A percentile compares a stretch with the other conserved stretches of the same genome.
Evolutionary conservation across 2,329 filamentous ascomycete genomes (phyloP).

Genomic region (Colletotrichum trifolii): DNA sequence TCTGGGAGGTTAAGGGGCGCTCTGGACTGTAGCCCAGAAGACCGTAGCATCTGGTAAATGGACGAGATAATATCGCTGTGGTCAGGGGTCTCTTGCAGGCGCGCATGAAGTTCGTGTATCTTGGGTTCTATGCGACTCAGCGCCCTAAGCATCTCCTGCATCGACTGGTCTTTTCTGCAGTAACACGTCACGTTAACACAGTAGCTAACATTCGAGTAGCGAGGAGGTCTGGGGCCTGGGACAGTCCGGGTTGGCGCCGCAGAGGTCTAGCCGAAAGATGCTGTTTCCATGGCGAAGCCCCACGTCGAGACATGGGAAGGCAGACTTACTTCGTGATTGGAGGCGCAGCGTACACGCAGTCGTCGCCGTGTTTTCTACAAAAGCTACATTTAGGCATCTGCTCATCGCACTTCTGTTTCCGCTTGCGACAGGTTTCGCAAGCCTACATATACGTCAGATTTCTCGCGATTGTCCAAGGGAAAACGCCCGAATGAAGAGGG

Average conservation of each 20-base stretch:
- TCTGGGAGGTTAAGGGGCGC: slow-evolving; percentile 7
- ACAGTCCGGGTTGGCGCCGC: not conserved
- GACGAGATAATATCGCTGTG: slow-evolving; percentile 5
- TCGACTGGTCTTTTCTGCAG: slow-evolving; percentile 69
- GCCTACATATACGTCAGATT: slow-evolving; percentile 48
- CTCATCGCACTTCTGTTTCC: slow-evolving; percentile 75
- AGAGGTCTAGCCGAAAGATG: not conserved
- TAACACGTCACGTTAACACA: slow-evolving; percentile 1
- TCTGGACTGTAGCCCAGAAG: not conserved
- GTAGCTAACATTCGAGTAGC: not conserved
- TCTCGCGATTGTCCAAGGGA: not conserved
- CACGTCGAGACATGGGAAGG: not conserved
- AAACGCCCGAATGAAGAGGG: not conserved
- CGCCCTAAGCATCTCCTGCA: slow-evolving; percentile 69
- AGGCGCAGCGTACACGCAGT: slow-evolving; percentile 69
- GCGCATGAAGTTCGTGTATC: slow-evolving; percentile 53
- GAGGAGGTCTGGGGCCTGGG: too few species aligned
- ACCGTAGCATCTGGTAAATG: slow-evolving; percentile 6
- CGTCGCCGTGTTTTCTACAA: slow-evolving; percentile 52
- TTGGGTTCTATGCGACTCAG: slow-evolving; percentile 66
- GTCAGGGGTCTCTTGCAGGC: not conserved
- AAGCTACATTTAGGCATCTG: slow-evolving; percentile 69
- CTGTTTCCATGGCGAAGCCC: not conserved
- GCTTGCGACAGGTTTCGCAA: slow-evolving; percentile 68
- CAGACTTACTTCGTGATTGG: slow-evolving; percentile 70